Evolutionary conservation across 2,329 filamentous ascomycete species (phyloP).

Genomic region (Colletotrichum endophyticum): DNA sequence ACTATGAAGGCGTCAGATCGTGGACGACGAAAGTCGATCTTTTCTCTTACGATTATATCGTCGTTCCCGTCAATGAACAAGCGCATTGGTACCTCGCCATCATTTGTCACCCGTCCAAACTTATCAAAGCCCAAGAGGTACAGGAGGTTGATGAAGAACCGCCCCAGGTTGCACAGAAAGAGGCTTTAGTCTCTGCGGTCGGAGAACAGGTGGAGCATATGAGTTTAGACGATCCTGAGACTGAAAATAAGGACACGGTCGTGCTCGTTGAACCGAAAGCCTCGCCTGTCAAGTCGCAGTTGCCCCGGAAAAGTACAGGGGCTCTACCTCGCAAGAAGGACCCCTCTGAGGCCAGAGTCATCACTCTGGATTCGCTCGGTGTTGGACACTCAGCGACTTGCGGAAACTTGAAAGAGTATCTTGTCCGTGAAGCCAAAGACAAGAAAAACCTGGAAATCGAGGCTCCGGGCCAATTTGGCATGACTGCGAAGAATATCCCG

Average conservation of each 20-base stretch:
- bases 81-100: conserved; percentile 95
- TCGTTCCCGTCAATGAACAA: conserved; percentile 89
- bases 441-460: conserved; percentile 54
- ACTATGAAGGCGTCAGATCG: conserved; percentile 82
- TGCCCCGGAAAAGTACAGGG: conserved; percentile 11
- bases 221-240: not conserved
- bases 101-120: conserved; percentile 82
- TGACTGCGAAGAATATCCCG: conserved; percentile 78
- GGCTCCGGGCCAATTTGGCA: conserved; percentile 43
- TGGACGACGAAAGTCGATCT: conserved; percentile 91
- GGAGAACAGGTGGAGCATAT: not conserved
- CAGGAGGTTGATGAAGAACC: not conserved
- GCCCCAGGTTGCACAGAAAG: conserved; percentile 7
- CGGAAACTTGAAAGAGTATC: conserved; percentile 75
- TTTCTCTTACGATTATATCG: conserved; percentile 84
- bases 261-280: not conserved
- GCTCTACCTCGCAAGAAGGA: conserved; percentile 44
- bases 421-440: conserved; percentile 73
- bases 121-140: conserved; percentile 44
- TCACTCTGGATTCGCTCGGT: conserved; percentile 89
- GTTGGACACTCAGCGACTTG: conserved; percentile 67
- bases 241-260: not conserved
- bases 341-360: conserved; percentile 69
- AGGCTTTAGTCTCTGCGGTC: not conserved
- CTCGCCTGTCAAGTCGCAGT: not conserved